Evolutionary conservation across 2,329 filamentous ascomycete genomes (phyloP).

Genomic region (Beauveria sp.): DNA sequence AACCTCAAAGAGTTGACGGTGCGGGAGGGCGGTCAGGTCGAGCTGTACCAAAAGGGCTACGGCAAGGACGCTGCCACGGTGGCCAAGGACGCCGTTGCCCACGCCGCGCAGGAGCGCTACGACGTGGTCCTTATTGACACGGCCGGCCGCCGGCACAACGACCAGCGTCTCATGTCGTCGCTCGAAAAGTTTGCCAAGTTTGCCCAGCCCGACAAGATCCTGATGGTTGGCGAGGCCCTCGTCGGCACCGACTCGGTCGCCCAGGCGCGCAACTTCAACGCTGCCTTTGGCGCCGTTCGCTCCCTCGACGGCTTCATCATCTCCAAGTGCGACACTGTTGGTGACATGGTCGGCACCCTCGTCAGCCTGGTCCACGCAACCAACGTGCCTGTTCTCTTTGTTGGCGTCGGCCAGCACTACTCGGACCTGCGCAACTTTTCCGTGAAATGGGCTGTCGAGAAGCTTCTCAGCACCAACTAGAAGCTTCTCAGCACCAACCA

Average conservation of each 20-base stretch:
- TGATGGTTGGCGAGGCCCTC: slow-evolving; percentile 86
- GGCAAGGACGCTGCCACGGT: slow-evolving; percentile 96
- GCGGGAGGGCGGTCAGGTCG: slow-evolving; percentile 76
- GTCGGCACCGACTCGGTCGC: slow-evolving; percentile 94
- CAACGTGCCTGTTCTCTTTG: slow-evolving; percentile 88
- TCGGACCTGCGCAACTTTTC: slow-evolving; percentile 61
- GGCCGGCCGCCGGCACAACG: slow-evolving; percentile 89
- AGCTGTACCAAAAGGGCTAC: slow-evolving; percentile 94
- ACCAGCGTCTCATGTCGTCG: slow-evolving; percentile 90
- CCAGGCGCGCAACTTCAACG: slow-evolving; percentile 94
- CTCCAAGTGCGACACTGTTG: slow-evolving; percentile 96
- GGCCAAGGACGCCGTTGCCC: slow-evolving; percentile 84
- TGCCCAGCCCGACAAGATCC: slow-evolving; percentile 92
- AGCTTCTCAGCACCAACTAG: slow-evolving; percentile 48
- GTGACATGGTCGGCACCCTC: slow-evolving; percentile 95
- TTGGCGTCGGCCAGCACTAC: slow-evolving; percentile 67
- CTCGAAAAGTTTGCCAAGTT: slow-evolving; percentile 97
- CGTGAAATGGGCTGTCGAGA: slow-evolving; percentile 63
- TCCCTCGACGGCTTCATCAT: slow-evolving; percentile 95
- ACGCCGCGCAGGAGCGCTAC: slow-evolving; percentile 66
- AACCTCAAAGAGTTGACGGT: slow-evolving; percentile 84
- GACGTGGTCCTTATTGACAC: slow-evolving; percentile 98
- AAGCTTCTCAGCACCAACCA: slow-evolving; percentile 37
- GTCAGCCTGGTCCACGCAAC: slow-evolving; percentile 98
- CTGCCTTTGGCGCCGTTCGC: slow-evolving; percentile 74